Base-by-base conservation (phyloP, 2,329 filamentous ascomycete species). In the Talaromyces sp. region DNA sequence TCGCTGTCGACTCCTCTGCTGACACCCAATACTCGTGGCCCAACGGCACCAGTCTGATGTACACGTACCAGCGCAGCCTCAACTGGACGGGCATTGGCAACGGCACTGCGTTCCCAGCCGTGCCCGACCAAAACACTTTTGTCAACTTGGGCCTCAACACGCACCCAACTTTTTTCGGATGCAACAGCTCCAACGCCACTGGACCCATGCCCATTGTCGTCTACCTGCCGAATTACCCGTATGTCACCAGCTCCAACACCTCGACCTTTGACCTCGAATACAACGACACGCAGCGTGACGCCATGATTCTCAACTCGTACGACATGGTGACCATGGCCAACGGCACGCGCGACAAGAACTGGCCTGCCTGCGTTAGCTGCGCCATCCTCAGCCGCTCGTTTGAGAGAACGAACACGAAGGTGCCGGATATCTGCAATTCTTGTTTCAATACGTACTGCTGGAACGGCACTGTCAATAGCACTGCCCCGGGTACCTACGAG, bases 371-470 rank as follows among this genome's bases (percentile, higher is more conserved):
- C 68, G 89, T 96, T 4, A 92, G 88, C 27, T 99, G 95, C 76
- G 95, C 94, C 5, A 87, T 96, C 44, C 82, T 98, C 16, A 85
- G 84, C 59, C 85, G 94, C 64, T 92, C 88, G 67, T 85, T 95
- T 66, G 81, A 86, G 64, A 84, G 91, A 56, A 94, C 91, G 0
- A 81, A 82, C 18, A 89, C 89, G 0, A 65, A 78, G 0, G 82
- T 93, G 1, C 94, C 94, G 0, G 81, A 83, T 0, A 86, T 85
- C 9, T 99, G 95, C 79, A 81, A 78, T 51, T 70, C 82, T 56
- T 99, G 95, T 79, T 98, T 97, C 75, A 67, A 80, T 12, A 76
- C 80, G 23, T 97, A 97, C 79, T 99, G 95, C 83, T 99, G 95
- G 95, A 85, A 97, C 73, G 95, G 95, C n/a, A 90, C 85, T 1